phyloP scores from a whole-genome alignment of 1,284 basidiomycete genomes.

The Tilletia indica region DNA sequence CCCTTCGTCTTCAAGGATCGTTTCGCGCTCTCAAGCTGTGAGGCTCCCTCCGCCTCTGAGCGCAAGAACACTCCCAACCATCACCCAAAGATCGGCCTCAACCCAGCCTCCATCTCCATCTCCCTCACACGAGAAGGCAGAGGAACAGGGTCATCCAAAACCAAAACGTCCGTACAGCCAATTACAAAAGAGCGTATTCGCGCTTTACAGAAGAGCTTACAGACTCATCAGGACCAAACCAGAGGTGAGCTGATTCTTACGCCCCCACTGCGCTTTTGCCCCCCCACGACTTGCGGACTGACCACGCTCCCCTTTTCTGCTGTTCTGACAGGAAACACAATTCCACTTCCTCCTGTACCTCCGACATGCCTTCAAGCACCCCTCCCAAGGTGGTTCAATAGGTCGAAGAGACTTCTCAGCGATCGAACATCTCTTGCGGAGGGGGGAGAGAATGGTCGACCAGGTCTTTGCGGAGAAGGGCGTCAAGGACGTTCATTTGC shows the following conservation, averaged over 20 bases:
- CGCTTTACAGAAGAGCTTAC: slow-evolving; percentile 44
- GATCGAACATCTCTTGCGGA: slow-evolving; percentile 52
- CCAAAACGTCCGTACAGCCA: background rate
- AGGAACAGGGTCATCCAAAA: slow-evolving; percentile 13
- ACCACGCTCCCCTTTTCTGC: background rate
- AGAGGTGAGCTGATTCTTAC: slow-evolving; percentile 28
- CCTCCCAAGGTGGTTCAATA: slow-evolving; percentile 47
- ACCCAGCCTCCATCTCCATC: background rate
- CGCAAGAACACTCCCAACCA: too few species aligned
- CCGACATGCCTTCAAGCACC: slow-evolving; percentile 53
- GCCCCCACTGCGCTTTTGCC: too few species aligned
- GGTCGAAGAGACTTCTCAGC: slow-evolving; percentile 46
- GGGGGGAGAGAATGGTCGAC: slow-evolving; percentile 41
- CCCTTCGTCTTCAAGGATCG: too few species aligned
- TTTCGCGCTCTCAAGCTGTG: too few species aligned
- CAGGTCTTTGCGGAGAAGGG: slow-evolving; percentile 43
- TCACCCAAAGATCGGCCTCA: background rate
- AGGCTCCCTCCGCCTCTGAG: too few species aligned
- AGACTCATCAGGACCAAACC: slow-evolving; percentile 47
- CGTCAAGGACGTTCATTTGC: slow-evolving; percentile 44
- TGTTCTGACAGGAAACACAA: slow-evolving; percentile 33
- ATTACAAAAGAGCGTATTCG: slow-evolving; percentile 39
- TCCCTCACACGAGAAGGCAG: background rate
- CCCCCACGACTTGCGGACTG: background rate
- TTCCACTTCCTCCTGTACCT: slow-evolving; percentile 50